Evolutionary conservation across 371 early-diverging fungal species (phyloP).

Genomic region (Mortierella sp.): DNA sequence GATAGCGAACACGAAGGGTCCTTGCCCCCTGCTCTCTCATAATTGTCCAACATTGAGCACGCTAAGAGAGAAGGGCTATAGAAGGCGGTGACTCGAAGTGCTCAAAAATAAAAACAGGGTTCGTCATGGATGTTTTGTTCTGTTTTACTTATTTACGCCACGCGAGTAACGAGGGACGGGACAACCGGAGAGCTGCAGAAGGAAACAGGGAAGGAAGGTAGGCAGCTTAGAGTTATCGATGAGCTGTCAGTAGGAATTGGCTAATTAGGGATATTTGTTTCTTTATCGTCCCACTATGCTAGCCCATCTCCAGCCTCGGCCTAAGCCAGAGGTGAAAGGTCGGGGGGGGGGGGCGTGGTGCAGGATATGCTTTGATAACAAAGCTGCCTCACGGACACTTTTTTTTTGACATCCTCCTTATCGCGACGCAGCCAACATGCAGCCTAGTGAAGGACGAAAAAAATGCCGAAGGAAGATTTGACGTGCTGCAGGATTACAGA

Average conservation of each 20-base stretch:
- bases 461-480: neutral
- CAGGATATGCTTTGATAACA: neutral
- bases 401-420: neutral
- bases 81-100: neutral
- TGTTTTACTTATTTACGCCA: neutral
- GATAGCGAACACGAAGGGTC: conserved; percentile 1
- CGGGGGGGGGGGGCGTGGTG: neutral
- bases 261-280: neutral
- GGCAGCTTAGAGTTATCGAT: neutral
- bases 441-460: neutral
- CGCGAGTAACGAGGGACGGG: neutral
- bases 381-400: neutral
- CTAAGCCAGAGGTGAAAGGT: neutral
- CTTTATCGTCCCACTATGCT: neutral
- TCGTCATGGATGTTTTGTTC: neutral
- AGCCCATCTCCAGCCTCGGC: neutral
- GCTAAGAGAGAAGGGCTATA: neutral
- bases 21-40: neutral
- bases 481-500: neutral
- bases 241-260: neutral
- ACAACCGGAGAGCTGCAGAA: neutral
- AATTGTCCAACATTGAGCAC: neutral
- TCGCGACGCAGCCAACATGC: neutral
- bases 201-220: neutral
- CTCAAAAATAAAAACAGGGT: conserved; percentile 6